A percentile compares a stretch with the other conserved stretches of the same genome.
These are phyloP conservation scores for Termitomyces sp. DNA, from an alignment of 768 basidiomycete species.

Conservation along the genomic window DNA sequence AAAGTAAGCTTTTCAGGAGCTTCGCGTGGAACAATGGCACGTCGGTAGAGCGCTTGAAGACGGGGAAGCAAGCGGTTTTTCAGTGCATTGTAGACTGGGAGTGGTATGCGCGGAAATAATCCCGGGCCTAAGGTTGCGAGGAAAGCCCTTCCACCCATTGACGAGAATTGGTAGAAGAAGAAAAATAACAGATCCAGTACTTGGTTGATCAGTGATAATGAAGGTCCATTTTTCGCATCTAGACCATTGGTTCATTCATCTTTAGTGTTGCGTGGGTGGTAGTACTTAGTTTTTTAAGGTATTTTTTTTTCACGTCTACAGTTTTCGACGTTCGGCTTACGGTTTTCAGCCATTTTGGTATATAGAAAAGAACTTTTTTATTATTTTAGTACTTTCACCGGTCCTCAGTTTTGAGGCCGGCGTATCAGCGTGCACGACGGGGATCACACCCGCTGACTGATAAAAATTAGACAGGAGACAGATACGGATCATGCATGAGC, in stretches of 20 bases:
- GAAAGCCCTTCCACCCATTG: slow-evolving; percentile 1
- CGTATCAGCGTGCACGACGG: slow-evolving; percentile 70
- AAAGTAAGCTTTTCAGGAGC: slow-evolving; percentile 62
- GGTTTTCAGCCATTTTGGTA: too few relatives aligned
- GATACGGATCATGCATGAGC: slow-evolving; percentile 17
- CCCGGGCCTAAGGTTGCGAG: not conserved
- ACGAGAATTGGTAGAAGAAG: not conserved
- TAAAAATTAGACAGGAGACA: not conserved
- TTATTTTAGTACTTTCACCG: too few relatives aligned
- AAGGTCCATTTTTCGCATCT: not conserved
- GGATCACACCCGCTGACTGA: slow-evolving; percentile 91
- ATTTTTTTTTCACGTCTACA: too few relatives aligned
- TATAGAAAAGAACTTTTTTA: too few relatives aligned
- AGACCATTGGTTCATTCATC: too few relatives aligned
- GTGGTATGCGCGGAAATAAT: not conserved
- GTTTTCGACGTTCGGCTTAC: too few relatives aligned
- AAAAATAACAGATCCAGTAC: not conserved
- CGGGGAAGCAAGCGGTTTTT: not conserved
- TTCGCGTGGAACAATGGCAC: slow-evolving; percentile 55
- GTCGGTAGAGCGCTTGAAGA: slow-evolving; percentile 3
- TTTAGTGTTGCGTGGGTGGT: too few relatives aligned
- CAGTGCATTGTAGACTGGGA: not conserved
- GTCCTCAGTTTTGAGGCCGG: too few relatives aligned
- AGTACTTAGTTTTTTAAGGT: too few relatives aligned
- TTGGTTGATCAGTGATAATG: not conserved